Base-by-base conservation (phyloP, 2,329 filamentous ascomycete species). In the Byssothecium circinans region DNA sequence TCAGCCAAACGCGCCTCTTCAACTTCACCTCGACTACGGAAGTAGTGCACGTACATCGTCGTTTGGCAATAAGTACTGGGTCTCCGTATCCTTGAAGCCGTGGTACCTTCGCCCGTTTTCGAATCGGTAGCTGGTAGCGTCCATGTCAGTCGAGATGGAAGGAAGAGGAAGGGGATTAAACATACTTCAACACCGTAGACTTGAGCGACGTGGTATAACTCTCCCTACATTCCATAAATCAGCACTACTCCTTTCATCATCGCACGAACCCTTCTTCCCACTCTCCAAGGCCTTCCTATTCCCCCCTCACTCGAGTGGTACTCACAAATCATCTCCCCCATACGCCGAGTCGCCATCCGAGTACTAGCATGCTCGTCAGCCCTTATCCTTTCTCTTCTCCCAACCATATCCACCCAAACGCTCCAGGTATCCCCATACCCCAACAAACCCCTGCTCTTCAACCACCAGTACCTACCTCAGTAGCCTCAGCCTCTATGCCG, bases 41-140 rank as follows among this genome's bases (percentile, higher is more conserved):
- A 12, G 20, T 2, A 39, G 32, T 19, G 39, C 15, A 15, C 50
- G 17, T 47, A 59, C 57, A 43, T 62, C 61, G 44, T 64, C 61
- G 45, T 61, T 62, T 17, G 61, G 61, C 22, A 60, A 52, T 34
- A 60, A 57, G 41, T 64, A 63, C 11, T 53, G 51, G 11, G 37
- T 44, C n/a, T 45, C 48, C 14, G 50, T 56, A 15, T 58, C 58
- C 33, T 57, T 59, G 53, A 53, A 60, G 2, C 50, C 58, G 20
- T 62, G 58, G 41, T 64, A 64, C 12, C 60, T 50, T 33, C 60
- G 36, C 18, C 60, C 60, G 37, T 64, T 62, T 27, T 62, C 58
- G 43, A 50, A 62, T 8, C 54, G 53, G 43, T 64, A 64, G 41
- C 54, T 59, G 38, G 8, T 19, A 1, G n/a, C 8, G 19, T 11